phyloP scores from a whole-genome alignment of 225 moss, liverwort and hornwort genomes.

The Sphagnum tenellum region DNA sequence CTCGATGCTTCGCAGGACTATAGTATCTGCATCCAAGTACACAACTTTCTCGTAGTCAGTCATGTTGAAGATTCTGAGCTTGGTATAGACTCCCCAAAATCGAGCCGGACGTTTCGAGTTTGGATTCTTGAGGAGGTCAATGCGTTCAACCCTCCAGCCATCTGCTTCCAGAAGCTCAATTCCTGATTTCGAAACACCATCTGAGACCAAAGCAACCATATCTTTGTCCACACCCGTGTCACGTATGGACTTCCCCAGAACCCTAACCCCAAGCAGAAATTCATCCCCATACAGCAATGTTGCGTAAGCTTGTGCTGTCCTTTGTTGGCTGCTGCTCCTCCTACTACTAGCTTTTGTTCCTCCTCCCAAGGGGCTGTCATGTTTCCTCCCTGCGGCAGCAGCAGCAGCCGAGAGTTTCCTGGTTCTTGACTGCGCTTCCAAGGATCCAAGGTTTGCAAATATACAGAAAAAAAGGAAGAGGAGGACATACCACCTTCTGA shows the following conservation, averaged over 20 bases:
- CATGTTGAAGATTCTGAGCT: conserved; percentile 96
- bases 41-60: conserved; percentile 80
- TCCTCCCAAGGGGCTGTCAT: too few relatives aligned
- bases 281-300: conserved; percentile 91
- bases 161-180: conserved; percentile 78
- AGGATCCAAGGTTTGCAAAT: too few relatives aligned
- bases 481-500: too few relatives aligned
- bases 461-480: too few relatives aligned
- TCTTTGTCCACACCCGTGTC: conserved; percentile 70
- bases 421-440: too few relatives aligned
- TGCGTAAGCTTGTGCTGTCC: conserved; percentile 43
- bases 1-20: conserved; percentile 77
- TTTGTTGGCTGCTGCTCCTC: too few relatives aligned
- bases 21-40: conserved; percentile 92
- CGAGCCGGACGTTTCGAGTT: conserved; percentile 74
- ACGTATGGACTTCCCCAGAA: conserved; percentile 79
- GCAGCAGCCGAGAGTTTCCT: too few relatives aligned
- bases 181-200: conserved; percentile 57
- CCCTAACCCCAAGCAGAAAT: conserved; percentile 87
- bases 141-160: conserved; percentile 88
- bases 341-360: too few relatives aligned
- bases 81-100: conserved; percentile 98
- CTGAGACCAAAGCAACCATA: conserved; percentile 92
- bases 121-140: conserved; percentile 84
- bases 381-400: too few relatives aligned